A percentile compares a stretch with the other conserved stretches of the same genome.
Evolutionary conservation across 345 rosid species (phyloP).

Genomic region (Gossypium raimondii): DNA sequence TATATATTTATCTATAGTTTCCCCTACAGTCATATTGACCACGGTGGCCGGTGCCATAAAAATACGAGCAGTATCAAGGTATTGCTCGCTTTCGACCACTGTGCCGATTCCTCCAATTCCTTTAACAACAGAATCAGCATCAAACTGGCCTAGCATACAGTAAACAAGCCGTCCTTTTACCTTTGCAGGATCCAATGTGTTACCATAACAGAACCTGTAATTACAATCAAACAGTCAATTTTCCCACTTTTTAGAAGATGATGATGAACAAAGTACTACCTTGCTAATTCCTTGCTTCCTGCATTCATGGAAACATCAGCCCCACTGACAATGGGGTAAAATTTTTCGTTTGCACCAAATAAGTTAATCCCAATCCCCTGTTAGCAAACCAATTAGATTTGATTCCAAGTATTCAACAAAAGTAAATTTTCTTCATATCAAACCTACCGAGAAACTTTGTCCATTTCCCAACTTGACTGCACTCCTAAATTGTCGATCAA

Average conservation of each 20-base stretch:
- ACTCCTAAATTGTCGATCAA: conserved; percentile 66
- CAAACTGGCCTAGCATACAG: conserved; percentile 46
- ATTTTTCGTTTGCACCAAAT: conserved; percentile 49
- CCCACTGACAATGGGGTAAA: conserved; percentile 70
- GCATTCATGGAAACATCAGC: conserved; percentile 49
- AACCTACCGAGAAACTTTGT: conserved; percentile 43
- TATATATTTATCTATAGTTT: conserved; percentile 43
- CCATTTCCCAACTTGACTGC: conserved; percentile 63
- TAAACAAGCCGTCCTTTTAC: conserved; percentile 68
- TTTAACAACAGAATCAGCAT: conserved; percentile 61
- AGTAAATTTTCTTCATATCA: not conserved
- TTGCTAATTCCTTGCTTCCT: conserved; percentile 34
- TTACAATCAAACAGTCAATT: not conserved
- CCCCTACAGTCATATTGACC: conserved; percentile 53
- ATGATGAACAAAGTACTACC: conserved; percentile 26
- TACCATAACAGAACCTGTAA: conserved; percentile 51
- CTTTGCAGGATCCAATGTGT: conserved; percentile 54
- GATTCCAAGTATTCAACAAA: not conserved
- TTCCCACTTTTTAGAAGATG: not conserved
- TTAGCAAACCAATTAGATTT: not conserved
- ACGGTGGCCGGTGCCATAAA: conserved; percentile 76
- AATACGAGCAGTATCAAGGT: conserved; percentile 67
- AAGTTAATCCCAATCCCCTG: conserved; percentile 68
- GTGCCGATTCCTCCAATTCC: conserved; percentile 61
- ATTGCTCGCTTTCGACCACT: conserved; percentile 39